Evolutionary conservation across 805 yeast genomes (phyloP).

Genomic region (Candida sithepensis): DNA sequence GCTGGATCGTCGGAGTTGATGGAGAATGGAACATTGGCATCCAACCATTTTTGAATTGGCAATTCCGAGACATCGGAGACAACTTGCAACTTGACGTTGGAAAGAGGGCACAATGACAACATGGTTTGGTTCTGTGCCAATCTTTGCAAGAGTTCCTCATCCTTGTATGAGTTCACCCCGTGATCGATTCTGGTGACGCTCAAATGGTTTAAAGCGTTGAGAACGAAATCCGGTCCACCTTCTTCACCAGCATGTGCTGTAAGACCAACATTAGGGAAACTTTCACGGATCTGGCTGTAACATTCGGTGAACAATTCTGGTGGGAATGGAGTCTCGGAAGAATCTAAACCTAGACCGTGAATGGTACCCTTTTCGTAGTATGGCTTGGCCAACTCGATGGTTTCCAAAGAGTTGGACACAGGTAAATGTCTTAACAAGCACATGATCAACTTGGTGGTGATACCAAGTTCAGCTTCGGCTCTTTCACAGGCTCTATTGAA

Average conservation of each 20-base stretch:
- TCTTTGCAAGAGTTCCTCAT: constrained; percentile 48
- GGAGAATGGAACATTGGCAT: constrained; percentile 63
- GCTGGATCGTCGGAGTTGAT: constrained; percentile 80
- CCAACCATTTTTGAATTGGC: constrained; percentile 61
- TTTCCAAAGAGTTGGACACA: constrained; percentile 50
- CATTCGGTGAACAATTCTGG: constrained; percentile 67
- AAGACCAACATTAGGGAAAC: constrained; percentile 52
- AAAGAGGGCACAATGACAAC: constrained; percentile 73
- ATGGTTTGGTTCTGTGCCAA: constrained; percentile 53
- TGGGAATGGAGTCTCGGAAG: constrained; percentile 75
- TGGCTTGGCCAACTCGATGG: constrained; percentile 50
- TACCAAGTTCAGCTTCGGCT: constrained; percentile 57
- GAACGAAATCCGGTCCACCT: constrained; percentile 70
- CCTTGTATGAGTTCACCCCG: constrained; percentile 65
- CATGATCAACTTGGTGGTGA: constrained; percentile 73
- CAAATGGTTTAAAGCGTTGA: constrained; percentile 53
- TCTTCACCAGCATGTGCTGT: constrained; percentile 93
- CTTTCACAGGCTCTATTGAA: constrained; percentile 63
- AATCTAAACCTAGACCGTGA: constrained; percentile 79
- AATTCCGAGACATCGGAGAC: constrained; percentile 63
- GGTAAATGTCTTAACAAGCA: constrained; percentile 78
- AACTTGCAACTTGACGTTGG: constrained; percentile 73
- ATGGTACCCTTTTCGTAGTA: constrained; percentile 56
- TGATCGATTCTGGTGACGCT: constrained; percentile 75
- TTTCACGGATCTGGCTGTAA: constrained; percentile 44